These are phyloP conservation scores for Entomortierella beljakovae DNA, from an alignment of 192 early-diverging fungal genomes.

Conservation along the genomic window DNA sequence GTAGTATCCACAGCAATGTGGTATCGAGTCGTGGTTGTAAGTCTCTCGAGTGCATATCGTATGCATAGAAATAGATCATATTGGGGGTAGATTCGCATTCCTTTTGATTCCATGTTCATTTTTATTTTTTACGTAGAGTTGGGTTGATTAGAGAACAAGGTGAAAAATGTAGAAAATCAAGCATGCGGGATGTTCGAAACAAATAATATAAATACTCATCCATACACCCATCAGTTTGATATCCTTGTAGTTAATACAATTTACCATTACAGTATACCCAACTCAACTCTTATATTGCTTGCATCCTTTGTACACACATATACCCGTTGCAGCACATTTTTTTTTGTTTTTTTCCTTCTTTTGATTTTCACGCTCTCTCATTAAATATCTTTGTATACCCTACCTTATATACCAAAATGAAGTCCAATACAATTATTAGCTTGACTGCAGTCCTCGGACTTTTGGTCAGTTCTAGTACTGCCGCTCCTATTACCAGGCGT, in stretches of 20 bases:
- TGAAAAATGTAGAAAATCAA: background rate
- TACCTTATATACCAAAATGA: conserved; percentile 14
- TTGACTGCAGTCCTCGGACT: conserved; percentile 36
- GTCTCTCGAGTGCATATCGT: no score
- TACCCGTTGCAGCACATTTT: background rate
- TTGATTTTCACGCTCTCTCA: background rate
- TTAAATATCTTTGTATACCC: background rate
- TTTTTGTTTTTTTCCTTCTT: background rate
- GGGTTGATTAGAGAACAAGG: conserved; percentile 7
- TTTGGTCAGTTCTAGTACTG: conserved; percentile 9
- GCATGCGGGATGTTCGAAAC: background rate
- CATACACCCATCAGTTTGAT: no score
- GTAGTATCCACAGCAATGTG: no score
- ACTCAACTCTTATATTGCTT: conserved; percentile 3
- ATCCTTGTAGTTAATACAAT: no score
- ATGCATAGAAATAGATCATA: background rate
- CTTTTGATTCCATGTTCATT: conserved; percentile 18
- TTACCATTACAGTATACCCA: no score
- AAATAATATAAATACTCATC: no score
- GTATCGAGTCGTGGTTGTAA: no score
- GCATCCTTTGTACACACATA: background rate
- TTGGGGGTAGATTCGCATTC: conserved; percentile 33
- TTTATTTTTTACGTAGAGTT: background rate
- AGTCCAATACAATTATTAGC: conserved; percentile 27
- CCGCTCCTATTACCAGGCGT: conserved; percentile 17